phyloP scores from a whole-genome alignment of 2,329 filamentous ascomycete genomes.

The Balansia obtecta region DNA sequence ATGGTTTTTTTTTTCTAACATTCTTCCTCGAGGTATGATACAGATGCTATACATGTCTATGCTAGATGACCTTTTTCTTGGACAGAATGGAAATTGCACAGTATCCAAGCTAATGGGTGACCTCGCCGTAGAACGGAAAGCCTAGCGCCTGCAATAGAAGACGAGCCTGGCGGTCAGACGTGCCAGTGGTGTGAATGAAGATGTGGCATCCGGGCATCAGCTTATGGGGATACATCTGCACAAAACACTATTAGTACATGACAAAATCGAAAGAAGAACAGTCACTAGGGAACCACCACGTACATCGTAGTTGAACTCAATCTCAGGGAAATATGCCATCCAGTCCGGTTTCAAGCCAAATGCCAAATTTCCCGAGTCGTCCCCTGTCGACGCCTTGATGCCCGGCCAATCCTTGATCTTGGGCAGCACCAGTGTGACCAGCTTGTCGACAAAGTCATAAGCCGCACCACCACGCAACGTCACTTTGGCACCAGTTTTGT shows the following conservation, averaged over 20 bases:
- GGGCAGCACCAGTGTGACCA: constrained; percentile 81
- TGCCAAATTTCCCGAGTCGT: constrained; percentile 74
- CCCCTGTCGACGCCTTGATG: constrained; percentile 52
- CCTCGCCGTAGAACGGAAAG: constrained; percentile 67
- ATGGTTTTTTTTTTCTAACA: neutral
- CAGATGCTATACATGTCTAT: constrained; percentile 21
- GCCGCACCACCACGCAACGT: constrained; percentile 70
- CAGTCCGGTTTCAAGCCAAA: constrained; percentile 69
- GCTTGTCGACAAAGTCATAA: constrained; percentile 82
- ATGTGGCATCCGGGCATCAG: constrained; percentile 82
- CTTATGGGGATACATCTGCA: constrained; percentile 45
- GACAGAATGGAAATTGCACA: neutral
- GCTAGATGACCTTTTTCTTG: neutral
- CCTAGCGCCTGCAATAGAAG: constrained; percentile 44
- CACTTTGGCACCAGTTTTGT: constrained; percentile 63
- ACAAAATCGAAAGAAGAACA: neutral
- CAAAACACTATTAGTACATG: neutral
- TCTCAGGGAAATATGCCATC: constrained; percentile 79
- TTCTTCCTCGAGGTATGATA: constrained; percentile 14
- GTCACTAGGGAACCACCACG: constrained; percentile 24
- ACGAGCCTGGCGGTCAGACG: constrained; percentile 72
- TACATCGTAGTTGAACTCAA: constrained; percentile 91
- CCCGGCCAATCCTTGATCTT: constrained; percentile 95
- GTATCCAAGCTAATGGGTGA: constrained; percentile 23
- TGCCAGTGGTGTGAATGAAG: constrained; percentile 73